phyloP scores from a whole-genome alignment of 345 rosid species.

The Euphorbia pulcherrima region DNA sequence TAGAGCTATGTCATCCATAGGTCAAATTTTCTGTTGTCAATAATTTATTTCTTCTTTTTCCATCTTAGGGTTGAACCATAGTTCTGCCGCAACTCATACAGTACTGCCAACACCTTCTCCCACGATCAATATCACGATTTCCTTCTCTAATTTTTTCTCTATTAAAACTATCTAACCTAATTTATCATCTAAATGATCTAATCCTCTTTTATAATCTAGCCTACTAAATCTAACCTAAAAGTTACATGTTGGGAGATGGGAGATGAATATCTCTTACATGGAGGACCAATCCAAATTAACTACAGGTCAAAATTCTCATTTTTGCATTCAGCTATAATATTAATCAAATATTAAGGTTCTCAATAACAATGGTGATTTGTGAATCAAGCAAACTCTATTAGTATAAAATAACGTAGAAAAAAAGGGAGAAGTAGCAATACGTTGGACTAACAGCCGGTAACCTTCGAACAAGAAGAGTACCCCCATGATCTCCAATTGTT shows the following conservation, averaged over 20 bases:
- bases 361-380: not conserved
- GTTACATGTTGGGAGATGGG: no score
- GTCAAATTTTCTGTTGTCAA: not conserved
- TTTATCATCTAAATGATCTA: no score
- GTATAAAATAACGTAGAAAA: not conserved
- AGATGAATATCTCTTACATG: not conserved
- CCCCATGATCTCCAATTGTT: slow-evolving; percentile 50
- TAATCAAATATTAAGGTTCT: slow-evolving; percentile 1
- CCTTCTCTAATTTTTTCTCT: no score
- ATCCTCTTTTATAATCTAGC: no score
- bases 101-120: no score
- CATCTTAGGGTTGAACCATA: no score
- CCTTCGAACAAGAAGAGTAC: slow-evolving; percentile 84
- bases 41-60: no score
- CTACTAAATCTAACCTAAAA: no score
- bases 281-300: not conserved
- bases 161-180: no score
- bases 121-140: no score
- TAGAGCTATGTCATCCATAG: not conserved
- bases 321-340: not conserved
- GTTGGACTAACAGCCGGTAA: slow-evolving; percentile 55
- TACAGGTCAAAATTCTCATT: not conserved
- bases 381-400: not conserved
- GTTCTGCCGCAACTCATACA: no score
- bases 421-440: slow-evolving; percentile 36